Percentiles rank a stretch among this genome's conserved stretches.
Conservation (phyloP, 768 basidiomycete genomes). For the Peribolospora kevripleyi region DNA sequence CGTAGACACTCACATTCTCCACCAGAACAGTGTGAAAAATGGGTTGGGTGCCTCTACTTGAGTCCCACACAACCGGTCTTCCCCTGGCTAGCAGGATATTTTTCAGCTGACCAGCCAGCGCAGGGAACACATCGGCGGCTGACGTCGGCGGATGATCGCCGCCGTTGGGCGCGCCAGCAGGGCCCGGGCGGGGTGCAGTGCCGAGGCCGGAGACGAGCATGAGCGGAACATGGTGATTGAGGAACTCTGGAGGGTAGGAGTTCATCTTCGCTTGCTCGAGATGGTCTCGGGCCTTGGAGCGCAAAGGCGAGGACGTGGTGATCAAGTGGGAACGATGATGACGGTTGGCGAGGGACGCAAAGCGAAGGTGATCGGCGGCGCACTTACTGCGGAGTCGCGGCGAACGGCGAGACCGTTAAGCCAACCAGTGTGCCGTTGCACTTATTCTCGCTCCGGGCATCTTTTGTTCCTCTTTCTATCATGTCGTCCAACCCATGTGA, state of each 20-base stretch:
- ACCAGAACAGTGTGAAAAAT: constrained; percentile 64
- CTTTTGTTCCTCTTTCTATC: too few species aligned
- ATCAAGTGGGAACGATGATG: too few species aligned
- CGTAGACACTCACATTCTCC: constrained; percentile 33
- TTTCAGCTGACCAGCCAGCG: constrained; percentile 38
- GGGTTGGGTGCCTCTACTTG: constrained; percentile 9
- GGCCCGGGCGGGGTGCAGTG: constrained; percentile 2
- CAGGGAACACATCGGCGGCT: constrained; percentile 31
- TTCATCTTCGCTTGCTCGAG: constrained; percentile 34
- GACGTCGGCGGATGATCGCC: constrained; percentile 19
- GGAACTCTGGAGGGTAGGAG: constrained; percentile 69
- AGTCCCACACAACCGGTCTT: constrained; percentile 16
- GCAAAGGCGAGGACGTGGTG: too few species aligned
- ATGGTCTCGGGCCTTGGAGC: too few species aligned
- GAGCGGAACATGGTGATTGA: constrained; percentile 69
- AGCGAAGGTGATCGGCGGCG: too few species aligned
- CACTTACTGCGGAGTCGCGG: too few species aligned
- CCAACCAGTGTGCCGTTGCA: too few species aligned
- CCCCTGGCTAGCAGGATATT: constrained; percentile 31
- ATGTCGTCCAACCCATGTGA: too few species aligned
- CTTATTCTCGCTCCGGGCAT: too few species aligned
- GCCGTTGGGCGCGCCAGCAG: constrained; percentile 9
- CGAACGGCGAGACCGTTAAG: too few species aligned
- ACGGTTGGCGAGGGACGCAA: too few species aligned
- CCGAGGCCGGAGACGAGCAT: constrained; percentile 86